Percentiles rank a stretch among this genome's conserved stretches.
These are phyloP conservation scores for Kodamaea laetipori DNA, from an alignment of 805 yeast genomes.

Conservation along the genomic window DNA sequence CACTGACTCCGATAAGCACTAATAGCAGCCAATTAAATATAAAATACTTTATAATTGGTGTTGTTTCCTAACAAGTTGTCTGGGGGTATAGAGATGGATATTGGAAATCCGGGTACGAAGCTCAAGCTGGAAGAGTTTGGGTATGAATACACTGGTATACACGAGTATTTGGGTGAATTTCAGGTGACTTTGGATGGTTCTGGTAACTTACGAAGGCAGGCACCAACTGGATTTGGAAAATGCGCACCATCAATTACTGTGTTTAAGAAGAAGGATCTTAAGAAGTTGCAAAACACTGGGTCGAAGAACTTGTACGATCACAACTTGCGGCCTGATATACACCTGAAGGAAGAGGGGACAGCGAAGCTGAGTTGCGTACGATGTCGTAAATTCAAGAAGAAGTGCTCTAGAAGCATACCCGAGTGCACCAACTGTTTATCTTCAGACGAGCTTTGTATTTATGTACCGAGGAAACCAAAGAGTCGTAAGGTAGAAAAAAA, in stretches of 20 bases:
- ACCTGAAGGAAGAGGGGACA: slow-evolving; percentile 21
- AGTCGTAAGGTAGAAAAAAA: not conserved
- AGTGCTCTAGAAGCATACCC: slow-evolving; percentile 33
- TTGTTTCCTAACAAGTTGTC: too few relatives aligned
- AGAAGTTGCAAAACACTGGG: slow-evolving; percentile 10
- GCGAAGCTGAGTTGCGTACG: slow-evolving; percentile 32
- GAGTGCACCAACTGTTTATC: slow-evolving; percentile 33
- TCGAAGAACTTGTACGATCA: slow-evolving; percentile 27
- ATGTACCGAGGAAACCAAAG: slow-evolving; percentile 21
- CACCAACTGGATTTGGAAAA: slow-evolving; percentile 6
- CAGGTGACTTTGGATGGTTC: slow-evolving; percentile 17
- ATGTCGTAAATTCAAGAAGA: slow-evolving; percentile 35
- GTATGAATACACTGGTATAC: slow-evolving; percentile 21
- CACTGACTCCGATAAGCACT: not conserved
- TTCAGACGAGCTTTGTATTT: slow-evolving; percentile 34
- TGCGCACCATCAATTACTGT: slow-evolving; percentile 23
- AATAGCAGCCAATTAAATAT: not conserved
- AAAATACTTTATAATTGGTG: not conserved
- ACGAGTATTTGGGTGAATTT: slow-evolving; percentile 25
- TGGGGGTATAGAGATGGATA: not conserved
- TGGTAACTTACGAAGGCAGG: not conserved
- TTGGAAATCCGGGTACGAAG: not conserved
- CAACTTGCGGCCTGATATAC: slow-evolving; percentile 22
- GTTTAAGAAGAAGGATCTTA: slow-evolving; percentile 31
- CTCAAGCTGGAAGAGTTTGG: not conserved